Conservation (phyloP, 805 yeast species). For the Metschnikowia sp. region DNA sequence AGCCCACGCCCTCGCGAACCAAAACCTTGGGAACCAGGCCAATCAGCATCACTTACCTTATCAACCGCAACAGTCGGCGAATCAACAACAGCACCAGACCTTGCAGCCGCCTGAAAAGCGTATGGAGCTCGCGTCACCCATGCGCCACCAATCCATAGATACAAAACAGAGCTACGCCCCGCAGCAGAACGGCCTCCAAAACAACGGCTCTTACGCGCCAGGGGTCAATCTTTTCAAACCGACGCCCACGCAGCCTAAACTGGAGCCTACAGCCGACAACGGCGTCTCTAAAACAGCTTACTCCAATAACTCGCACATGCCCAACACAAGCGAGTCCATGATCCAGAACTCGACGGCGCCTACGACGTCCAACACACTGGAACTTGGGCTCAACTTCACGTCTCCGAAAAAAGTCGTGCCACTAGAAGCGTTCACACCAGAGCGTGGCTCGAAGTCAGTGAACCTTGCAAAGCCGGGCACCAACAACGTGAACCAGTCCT, state of each 20-base stretch:
- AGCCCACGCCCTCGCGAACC: too few species aligned
- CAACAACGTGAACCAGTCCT: slow-evolving; percentile 47
- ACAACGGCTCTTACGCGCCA: background rate
- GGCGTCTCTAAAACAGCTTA: slow-evolving; percentile 7
- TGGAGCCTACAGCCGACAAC: slow-evolving; percentile 1
- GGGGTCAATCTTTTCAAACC: slow-evolving; percentile 2
- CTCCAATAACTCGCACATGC: slow-evolving; percentile 12
- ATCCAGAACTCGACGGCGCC: slow-evolving; percentile 20
- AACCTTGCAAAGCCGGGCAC: slow-evolving; percentile 21
- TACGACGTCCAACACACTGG: slow-evolving; percentile 29
- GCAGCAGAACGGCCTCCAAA: background rate
- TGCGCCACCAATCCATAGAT: slow-evolving; percentile 17
- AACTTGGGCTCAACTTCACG: slow-evolving; percentile 36
- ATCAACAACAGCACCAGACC: slow-evolving; percentile 10
- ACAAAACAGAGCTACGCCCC: background rate
- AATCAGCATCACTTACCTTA: slow-evolving; percentile 7
- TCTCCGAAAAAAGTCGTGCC: slow-evolving; percentile 43
- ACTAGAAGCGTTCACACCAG: slow-evolving; percentile 44
- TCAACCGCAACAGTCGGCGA: slow-evolving; percentile 4
- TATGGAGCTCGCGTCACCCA: slow-evolving; percentile 41
- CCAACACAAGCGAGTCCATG: slow-evolving; percentile 16
- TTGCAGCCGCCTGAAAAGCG: slow-evolving; percentile 23
- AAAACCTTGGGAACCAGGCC: background rate
- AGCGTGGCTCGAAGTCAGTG: slow-evolving; percentile 34
- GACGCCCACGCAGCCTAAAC: slow-evolving; percentile 1